Evolutionary conservation across 78 protist species (phyloP), one percentile per base, ranked within the genome.

Genomic region (Ministeria vibrans): DNA sequence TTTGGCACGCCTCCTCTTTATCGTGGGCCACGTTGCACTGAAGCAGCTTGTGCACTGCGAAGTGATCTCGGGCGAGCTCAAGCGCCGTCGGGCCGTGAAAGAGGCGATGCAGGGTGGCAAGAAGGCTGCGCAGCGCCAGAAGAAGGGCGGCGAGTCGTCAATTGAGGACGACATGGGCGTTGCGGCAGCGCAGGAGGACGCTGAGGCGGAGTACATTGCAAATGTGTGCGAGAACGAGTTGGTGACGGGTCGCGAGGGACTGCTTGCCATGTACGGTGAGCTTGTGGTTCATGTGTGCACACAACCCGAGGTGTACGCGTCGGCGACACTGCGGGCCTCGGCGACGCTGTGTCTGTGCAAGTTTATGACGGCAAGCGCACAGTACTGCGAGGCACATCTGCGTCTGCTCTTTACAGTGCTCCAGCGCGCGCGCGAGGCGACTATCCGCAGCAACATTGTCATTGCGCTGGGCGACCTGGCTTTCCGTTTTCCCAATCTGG

Each of bases 401-500:
- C 94, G 42, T 46, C 76, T 91, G 55, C 53, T 92, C 7, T 83
- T 93, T 71, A 75, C 92, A 0, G 0, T 91, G 0, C 74, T 92
- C 23, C 63, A 44, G 22, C 2, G 0, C 41, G 71, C 80, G 7
- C 39, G 55, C 13, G 38, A 18, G 45, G 55, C 82, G 43, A 18
- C 13, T 0, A 62, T 93, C 30, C 88, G 95, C 46, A 55, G 87
- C 63, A 96, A 93, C 87, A 77, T 94, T 55, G 82, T 91, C 76
- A 84, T 95, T 28, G 68, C 94, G 25, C 75, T 95, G 7, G 98
- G 99, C 42, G 99, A 96, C 79, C 64, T 95, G 38, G 85, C 86
- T 39, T 70, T 80, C 83, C 78, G 94, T 46, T 77, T 59, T 44
- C 97, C 97, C 44, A 96, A 93, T 81, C 49, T 74, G 34, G 30